phyloP scores from a whole-genome alignment of 140 eudicot genomes.

The Stevia rebaudiana region DNA sequence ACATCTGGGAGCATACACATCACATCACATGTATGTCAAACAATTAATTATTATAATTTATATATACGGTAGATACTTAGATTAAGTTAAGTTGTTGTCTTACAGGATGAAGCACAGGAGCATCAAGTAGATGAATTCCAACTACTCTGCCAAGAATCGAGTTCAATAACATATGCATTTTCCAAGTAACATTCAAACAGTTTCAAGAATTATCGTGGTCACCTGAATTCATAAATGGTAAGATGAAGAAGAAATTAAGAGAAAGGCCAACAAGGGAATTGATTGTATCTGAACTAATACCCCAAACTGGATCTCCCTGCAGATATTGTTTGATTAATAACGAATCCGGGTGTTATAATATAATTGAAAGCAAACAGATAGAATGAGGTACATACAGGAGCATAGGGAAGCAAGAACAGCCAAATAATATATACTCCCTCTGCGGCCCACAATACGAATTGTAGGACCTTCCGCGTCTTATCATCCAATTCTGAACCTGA shows the following conservation, averaged over 20 bases:
- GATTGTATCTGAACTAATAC: constrained; percentile 79
- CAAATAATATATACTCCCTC: constrained; percentile 70
- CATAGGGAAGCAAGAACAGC: constrained; percentile 96
- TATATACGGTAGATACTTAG: not conserved
- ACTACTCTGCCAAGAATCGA: constrained; percentile 81
- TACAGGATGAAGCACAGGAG: constrained; percentile 98
- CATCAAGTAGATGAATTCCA: constrained; percentile 69
- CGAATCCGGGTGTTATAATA: no score
- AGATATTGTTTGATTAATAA: no score
- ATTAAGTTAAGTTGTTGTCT: constrained; percentile 20
- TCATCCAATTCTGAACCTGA: constrained; percentile 44
- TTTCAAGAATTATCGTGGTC: no score
- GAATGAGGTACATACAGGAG: constrained; percentile 61
- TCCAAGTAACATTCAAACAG: no score
- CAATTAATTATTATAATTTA: constrained; percentile 5
- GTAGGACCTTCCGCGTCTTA: constrained; percentile 35
- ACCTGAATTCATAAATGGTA: constrained; percentile 64
- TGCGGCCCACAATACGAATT: constrained; percentile 47
- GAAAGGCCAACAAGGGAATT: constrained; percentile 72
- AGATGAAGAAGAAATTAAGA: constrained; percentile 86
- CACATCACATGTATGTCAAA: not conserved
- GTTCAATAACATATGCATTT: not conserved
- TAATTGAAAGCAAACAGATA: not conserved
- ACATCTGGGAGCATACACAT: constrained; percentile 46
- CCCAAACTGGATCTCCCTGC: constrained; percentile 99